These are phyloP conservation scores for Blepharisma japonicum DNA, from an alignment of 73 alveolate species.

Conservation along the genomic window DNA sequence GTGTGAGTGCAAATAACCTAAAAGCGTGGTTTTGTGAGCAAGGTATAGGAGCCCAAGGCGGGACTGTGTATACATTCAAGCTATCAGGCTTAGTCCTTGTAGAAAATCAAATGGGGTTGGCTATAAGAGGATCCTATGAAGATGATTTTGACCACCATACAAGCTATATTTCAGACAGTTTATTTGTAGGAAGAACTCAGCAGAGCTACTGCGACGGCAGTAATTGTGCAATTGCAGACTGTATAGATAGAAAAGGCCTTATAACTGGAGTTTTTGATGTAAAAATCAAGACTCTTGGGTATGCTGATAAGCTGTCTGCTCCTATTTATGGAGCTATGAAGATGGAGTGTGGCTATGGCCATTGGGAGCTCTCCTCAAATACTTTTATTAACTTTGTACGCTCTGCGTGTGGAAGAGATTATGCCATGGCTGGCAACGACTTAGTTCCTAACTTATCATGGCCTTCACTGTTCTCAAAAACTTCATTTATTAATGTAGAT, in stretches of 20 bases:
- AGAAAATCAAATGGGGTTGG: not conserved
- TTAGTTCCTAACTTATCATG: not conserved
- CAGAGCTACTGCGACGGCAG: not conserved
- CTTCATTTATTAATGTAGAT: not conserved
- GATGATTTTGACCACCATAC: not conserved
- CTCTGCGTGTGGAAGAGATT: not conserved
- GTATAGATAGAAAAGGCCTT: no score
- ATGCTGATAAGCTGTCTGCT: no score
- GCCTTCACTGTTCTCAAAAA: not conserved
- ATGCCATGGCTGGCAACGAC: not conserved
- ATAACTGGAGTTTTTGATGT: no score
- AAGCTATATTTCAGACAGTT: not conserved
- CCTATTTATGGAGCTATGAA: no score
- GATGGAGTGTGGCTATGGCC: no score
- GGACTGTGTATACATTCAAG: not conserved
- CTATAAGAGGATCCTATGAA: not conserved
- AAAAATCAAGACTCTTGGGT: no score
- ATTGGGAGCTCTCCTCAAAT: no score
- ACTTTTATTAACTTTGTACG: no score
- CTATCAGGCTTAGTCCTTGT: not conserved
- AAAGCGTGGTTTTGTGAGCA: not conserved
- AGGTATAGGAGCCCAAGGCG: not conserved
- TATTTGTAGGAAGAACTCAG: constrained; percentile 1
- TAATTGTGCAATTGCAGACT: no score
- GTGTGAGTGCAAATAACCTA: not conserved